Evolutionary conservation across 768 basidiomycete species (phyloP).

Genomic region (Tulasnella calospora): DNA sequence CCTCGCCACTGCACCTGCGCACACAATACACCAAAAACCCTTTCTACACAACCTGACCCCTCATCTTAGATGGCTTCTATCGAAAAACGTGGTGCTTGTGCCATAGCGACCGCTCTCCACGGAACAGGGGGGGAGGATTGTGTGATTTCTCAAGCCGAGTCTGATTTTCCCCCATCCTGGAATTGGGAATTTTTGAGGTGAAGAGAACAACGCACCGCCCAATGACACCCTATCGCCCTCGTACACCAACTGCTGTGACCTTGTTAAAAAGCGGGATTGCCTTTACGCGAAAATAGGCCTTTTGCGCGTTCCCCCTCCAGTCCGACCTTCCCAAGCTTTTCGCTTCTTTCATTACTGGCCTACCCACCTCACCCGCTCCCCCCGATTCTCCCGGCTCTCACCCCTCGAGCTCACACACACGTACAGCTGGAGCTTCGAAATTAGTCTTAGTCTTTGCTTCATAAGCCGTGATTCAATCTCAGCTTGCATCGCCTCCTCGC

Average conservation of each 20-base stretch:
- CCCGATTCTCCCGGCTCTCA: conserved; percentile 6
- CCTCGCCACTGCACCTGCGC: neutral
- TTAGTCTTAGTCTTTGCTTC: neutral
- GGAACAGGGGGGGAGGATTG: neutral
- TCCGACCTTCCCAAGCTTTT: neutral
- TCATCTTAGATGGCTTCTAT: neutral
- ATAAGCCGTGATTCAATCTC: neutral
- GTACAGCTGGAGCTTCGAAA: neutral
- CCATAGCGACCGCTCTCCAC: neutral
- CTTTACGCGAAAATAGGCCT: neutral
- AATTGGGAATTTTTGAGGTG: neutral
- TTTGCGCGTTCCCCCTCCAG: neutral
- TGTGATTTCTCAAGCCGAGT: neutral
- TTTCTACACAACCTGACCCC: neutral
- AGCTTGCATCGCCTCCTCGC: neutral
- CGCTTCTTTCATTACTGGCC: neutral
- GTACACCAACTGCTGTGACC: neutral
- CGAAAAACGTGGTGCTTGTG: neutral
- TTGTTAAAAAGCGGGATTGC: neutral
- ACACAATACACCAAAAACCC: neutral
- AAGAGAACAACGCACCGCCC: neutral
- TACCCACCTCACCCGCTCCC: neutral
- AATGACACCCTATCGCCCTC: neutral
- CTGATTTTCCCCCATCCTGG: neutral
- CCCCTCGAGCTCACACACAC: neutral